Percentiles rank a stretch among this genome's conserved stretches.
Conservation (phyloP, 345 rosid species). For the Geranium rotundifolium region DNA sequence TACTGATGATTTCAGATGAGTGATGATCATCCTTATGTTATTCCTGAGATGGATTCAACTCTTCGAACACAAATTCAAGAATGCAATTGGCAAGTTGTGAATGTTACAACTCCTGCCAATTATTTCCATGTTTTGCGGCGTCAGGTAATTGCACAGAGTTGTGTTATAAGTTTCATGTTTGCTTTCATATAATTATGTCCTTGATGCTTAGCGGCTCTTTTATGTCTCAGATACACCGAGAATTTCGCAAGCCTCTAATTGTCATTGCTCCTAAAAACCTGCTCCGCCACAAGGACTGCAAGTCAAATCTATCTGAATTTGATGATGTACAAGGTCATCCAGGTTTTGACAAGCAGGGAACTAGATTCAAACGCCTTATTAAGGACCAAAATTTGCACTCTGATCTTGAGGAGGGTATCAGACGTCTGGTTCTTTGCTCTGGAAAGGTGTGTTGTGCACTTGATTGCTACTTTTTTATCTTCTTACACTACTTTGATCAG, state of each 20-base stretch:
- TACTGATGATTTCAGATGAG: conserved; percentile 21
- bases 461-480: too few relatives aligned
- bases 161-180: too few relatives aligned
- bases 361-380: conserved; percentile 28
- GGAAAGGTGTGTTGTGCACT: conserved; percentile 16
- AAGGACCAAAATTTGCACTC: conserved; percentile 22
- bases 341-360: conserved; percentile 30
- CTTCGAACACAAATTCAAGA: conserved; percentile 11
- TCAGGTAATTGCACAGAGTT: too few relatives aligned
- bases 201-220: too few relatives aligned
- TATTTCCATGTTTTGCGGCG: too few relatives aligned
- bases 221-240: conserved; percentile 19
- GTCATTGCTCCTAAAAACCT: conserved; percentile 26
- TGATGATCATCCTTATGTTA: conserved; percentile 24
- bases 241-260: conserved; percentile 23
- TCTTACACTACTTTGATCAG: too few relatives aligned
- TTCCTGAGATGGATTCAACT: conserved; percentile 27
- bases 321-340: too few relatives aligned
- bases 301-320: too few relatives aligned
- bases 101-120: too few relatives aligned
- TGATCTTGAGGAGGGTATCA: conserved; percentile 19
- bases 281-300: conserved; percentile 16
- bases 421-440: conserved; percentile 28
- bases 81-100: too few relatives aligned
- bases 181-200: too few relatives aligned